Percentiles rank a stretch among this genome's conserved stretches.
These are phyloP conservation scores for Arachis stenosperma DNA, from an alignment of 306 rosid species.

Conservation along the genomic window DNA sequence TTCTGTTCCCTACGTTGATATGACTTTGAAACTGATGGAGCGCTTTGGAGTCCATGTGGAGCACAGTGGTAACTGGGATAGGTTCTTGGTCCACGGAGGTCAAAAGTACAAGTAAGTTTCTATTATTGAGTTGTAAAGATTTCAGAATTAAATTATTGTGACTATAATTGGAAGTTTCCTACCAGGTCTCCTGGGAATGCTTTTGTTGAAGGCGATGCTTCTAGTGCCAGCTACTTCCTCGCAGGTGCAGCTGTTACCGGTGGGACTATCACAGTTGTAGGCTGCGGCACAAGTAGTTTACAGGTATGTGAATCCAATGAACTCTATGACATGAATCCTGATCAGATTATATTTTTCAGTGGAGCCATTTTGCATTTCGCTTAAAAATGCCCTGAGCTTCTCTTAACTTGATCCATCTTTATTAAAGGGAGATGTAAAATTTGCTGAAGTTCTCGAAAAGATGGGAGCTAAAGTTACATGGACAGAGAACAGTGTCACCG, in stretches of 20 bases:
- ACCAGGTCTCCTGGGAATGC: constrained; percentile 91
- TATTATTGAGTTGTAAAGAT: constrained; percentile 24
- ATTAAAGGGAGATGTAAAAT: constrained; percentile 90
- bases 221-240: constrained; percentile 99
- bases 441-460: constrained; percentile 95
- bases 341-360: background rate
- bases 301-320: constrained; percentile 60
- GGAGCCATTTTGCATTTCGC: constrained; percentile 16
- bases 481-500: constrained; percentile 91
- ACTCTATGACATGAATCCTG: background rate
- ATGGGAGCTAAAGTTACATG: constrained; percentile 98
- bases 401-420: constrained; percentile 26
- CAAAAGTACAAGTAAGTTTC: constrained; percentile 94
- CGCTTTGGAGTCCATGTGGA: constrained; percentile 88
- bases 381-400: constrained; percentile 15
- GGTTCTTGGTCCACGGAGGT: constrained; percentile 83
- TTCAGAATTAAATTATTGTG: constrained; percentile 19
- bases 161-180: constrained; percentile 35
- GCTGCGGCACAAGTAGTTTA: constrained; percentile 98
- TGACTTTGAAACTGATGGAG: constrained; percentile 98
- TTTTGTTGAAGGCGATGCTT: constrained; percentile 99
- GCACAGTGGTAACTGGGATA: constrained; percentile 82
- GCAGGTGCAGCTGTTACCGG: constrained; percentile 99
- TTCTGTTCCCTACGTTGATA: constrained; percentile 95
- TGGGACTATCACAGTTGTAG: constrained; percentile 93